phyloP scores from a whole-genome alignment of 2,329 filamentous ascomycete species.

The Aspergillus niger region DNA sequence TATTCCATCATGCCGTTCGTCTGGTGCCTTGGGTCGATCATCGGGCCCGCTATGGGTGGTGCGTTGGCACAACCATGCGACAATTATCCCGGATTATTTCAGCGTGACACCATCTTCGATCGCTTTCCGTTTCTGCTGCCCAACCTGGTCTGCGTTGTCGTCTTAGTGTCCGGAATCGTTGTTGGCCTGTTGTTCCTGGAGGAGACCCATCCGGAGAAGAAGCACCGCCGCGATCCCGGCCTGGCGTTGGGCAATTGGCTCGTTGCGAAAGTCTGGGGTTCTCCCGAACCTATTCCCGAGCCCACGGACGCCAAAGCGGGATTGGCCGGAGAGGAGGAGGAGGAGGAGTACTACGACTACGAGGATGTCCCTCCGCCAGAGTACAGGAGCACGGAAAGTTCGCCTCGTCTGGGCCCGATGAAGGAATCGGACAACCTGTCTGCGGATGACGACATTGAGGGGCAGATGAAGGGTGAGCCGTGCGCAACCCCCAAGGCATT shows the following conservation, averaged over 20 bases:
- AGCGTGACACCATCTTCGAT: constrained; percentile 75
- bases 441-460: constrained; percentile 43
- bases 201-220: constrained; percentile 87
- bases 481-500: constrained; percentile 64
- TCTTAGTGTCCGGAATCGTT: constrained; percentile 73
- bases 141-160: constrained; percentile 83
- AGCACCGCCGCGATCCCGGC: constrained; percentile 72
- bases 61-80: constrained; percentile 82
- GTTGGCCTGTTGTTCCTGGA: constrained; percentile 86
- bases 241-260: constrained; percentile 76
- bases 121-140: constrained; percentile 86
- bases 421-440: constrained; percentile 33
- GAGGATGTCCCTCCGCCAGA: constrained; percentile 65
- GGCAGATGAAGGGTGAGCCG: constrained; percentile 44
- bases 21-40: constrained; percentile 95
- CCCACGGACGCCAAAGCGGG: constrained; percentile 54
- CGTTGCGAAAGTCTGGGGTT: constrained; percentile 37
- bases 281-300: constrained; percentile 31
- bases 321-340: constrained; percentile 25
- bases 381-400: constrained; percentile 63
- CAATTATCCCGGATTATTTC: constrained; percentile 75
- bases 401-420: constrained; percentile 50
- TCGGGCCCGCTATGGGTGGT: constrained; percentile 89
- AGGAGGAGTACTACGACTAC: constrained; percentile 56
- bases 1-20: constrained; percentile 98